Conservation (phyloP, 164 flowering plant genomes). For the Vitis rotundifolia region DNA sequence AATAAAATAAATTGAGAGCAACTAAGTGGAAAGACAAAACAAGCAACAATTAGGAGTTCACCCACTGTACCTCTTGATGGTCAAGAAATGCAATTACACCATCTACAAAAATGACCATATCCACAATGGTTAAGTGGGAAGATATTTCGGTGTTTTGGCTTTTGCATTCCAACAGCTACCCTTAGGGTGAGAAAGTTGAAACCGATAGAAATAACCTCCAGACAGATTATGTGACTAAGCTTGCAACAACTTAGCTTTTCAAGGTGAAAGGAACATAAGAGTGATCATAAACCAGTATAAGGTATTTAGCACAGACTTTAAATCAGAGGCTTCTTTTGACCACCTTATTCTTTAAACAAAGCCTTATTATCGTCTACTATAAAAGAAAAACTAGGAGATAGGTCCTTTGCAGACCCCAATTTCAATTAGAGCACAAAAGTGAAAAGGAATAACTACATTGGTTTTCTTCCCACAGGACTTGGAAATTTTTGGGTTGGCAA, state of each 20-base stretch:
- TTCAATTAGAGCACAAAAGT: neutral
- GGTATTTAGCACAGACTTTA: neutral
- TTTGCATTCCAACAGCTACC: neutral
- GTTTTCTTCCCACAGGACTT: too few relatives aligned
- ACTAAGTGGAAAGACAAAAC: too few relatives aligned
- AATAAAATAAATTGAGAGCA: too few relatives aligned
- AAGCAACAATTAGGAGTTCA: neutral
- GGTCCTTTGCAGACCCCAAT: too few relatives aligned
- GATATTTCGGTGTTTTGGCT: neutral
- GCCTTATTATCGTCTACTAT: neutral
- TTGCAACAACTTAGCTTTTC: neutral
- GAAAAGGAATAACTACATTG: too few relatives aligned
- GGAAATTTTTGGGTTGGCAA: too few relatives aligned
- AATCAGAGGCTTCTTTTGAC: neutral
- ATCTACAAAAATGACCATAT: neutral
- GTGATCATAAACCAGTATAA: neutral
- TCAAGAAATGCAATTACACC: neutral
- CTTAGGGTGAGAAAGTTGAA: neutral
- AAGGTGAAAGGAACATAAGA: neutral
- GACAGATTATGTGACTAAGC: neutral
- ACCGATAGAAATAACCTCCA: neutral
- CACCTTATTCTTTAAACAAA: neutral
- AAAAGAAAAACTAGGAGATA: neutral
- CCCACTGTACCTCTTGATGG: neutral
- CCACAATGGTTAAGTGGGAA: neutral